Evolutionary conservation across 306 rosid species (phyloP).

Genomic region (Acacia confusa): DNA sequence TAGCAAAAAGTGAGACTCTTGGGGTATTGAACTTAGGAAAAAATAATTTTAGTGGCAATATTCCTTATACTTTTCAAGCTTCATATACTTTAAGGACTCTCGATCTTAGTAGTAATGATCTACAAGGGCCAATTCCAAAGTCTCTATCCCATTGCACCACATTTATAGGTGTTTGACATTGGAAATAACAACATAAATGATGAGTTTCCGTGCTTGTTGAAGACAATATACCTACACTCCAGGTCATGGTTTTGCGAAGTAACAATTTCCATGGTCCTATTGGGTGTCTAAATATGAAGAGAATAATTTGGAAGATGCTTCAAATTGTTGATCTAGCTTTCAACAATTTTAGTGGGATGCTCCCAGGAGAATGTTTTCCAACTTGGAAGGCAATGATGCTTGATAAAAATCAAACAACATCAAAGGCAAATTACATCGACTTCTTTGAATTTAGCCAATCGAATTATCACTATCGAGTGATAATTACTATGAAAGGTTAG

Average conservation of each 20-base stretch:
- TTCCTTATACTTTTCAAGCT: background rate
- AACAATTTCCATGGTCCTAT: constrained; percentile 11
- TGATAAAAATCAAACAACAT: background rate
- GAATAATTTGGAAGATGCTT: background rate
- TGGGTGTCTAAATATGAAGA: background rate
- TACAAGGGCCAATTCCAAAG: constrained; percentile 21
- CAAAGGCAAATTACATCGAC: background rate
- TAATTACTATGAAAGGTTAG: constrained; percentile 11
- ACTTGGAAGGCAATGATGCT: constrained; percentile 24
- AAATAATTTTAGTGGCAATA: background rate
- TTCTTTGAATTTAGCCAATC: background rate
- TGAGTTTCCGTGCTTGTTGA: constrained; percentile 17
- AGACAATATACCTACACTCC: background rate
- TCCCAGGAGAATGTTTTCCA: background rate
- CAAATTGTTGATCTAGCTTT: constrained; percentile 32
- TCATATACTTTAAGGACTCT: constrained; percentile 4
- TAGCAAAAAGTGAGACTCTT: background rate
- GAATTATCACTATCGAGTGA: constrained; percentile 23
- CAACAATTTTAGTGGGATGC: constrained; percentile 28
- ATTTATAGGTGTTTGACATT: constrained; percentile 19
- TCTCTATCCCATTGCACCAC: background rate
- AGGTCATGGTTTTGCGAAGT: constrained; percentile 15
- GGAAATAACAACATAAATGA: constrained; percentile 14
- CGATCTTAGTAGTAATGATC: background rate
- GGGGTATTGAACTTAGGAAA: background rate